Conservation (phyloP, 106 monocot species). For the Apostasia shenzhenica region DNA sequence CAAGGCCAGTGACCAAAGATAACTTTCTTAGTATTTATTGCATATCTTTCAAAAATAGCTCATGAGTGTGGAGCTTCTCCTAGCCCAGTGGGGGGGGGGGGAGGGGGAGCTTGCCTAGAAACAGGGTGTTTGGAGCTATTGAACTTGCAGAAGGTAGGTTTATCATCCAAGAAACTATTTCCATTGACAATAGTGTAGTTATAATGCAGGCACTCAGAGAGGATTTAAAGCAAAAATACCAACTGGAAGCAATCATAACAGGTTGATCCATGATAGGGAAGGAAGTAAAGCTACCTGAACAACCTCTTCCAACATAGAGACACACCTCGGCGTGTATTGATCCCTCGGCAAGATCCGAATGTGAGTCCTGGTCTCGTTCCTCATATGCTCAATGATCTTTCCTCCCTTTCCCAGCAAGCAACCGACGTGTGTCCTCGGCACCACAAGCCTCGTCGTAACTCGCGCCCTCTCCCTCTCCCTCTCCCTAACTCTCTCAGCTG, state of each 20-base stretch:
- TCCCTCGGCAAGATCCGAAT: slow-evolving; percentile 90
- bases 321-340: slow-evolving; percentile 69
- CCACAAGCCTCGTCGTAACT: slow-evolving; percentile 70
- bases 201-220: not conserved
- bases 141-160: not conserved
- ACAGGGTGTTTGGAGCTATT: no score
- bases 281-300: slow-evolving; percentile 57
- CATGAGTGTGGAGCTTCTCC: no score
- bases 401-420: slow-evolving; percentile 93
- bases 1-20: no score
- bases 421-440: slow-evolving; percentile 81
- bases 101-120: no score
- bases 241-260: not conserved
- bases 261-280: not conserved
- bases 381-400: slow-evolving; percentile 98
- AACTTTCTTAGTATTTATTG: no score
- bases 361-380: slow-evolving; percentile 93
- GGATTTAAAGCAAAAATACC: not conserved
- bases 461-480: slow-evolving; percentile 26
- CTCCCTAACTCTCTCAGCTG: slow-evolving; percentile 18
- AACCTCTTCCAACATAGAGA: slow-evolving; percentile 72
- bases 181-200: not conserved
- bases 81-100: no score
- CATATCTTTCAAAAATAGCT: no score
- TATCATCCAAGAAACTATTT: not conserved